Percentiles rank a stretch among this genome's conserved stretches.
These are phyloP conservation scores for Sugiyamaella pinicola DNA, from an alignment of 1,139 yeast species.

Conservation along the genomic window DNA sequence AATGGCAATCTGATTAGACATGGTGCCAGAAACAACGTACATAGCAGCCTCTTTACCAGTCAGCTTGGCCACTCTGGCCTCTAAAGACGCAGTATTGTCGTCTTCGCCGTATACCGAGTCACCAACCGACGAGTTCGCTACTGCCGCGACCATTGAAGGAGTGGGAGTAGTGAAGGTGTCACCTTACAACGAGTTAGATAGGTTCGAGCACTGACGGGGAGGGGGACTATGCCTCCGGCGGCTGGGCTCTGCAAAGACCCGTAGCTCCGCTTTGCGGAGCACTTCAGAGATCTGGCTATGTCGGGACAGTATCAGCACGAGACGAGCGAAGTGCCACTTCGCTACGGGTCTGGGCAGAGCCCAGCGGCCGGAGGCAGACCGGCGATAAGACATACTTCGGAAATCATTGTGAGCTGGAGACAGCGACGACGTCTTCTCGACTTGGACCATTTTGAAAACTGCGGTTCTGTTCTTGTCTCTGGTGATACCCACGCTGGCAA, in stretches of 20 bases:
- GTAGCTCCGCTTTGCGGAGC: background rate
- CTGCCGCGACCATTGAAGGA: constrained; percentile 67
- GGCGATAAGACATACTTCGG: constrained; percentile 29
- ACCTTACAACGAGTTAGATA: constrained; percentile 37
- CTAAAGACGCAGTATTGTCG: constrained; percentile 64
- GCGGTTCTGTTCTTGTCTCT: no score
- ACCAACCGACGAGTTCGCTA: constrained; percentile 65
- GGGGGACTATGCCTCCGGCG: constrained; percentile 3
- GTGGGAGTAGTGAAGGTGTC: constrained; percentile 96
- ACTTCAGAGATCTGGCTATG: no score
- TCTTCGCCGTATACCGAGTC: constrained; percentile 92
- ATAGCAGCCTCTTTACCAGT: constrained; percentile 85
- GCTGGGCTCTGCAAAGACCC: background rate
- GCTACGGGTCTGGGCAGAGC: background rate
- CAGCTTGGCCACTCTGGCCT: constrained; percentile 62
- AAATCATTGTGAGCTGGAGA: constrained; percentile 33
- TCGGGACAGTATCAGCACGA: no score
- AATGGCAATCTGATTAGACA: constrained; percentile 86
- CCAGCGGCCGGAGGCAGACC: background rate
- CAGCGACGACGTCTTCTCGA: constrained; percentile 12
- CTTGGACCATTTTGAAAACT: constrained; percentile 22
- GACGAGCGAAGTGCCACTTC: no score
- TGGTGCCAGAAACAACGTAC: constrained; percentile 86
- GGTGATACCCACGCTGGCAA: no score
- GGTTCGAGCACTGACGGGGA: no score